Percentiles rank a stretch among this genome's conserved stretches.
Evolutionary conservation across 371 early-diverging fungal species (phyloP).

Genomic region (Quaeritorhiza haematococci): DNA sequence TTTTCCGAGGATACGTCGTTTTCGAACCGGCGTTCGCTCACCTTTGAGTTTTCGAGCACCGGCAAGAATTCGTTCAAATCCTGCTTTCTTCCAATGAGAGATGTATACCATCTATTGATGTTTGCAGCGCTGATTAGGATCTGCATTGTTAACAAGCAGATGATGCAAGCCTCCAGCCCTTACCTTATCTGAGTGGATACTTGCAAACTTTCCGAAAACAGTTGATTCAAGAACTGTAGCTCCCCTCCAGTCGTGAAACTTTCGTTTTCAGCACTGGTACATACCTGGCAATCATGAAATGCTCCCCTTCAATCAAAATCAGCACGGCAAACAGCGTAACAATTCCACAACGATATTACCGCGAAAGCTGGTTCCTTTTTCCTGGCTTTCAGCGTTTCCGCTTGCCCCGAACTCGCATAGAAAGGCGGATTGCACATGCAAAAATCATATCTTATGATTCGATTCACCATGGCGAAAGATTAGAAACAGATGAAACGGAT

Average conservation of each 20-base stretch:
- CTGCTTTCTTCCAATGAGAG: slow-evolving; percentile 53
- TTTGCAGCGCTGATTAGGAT: not conserved
- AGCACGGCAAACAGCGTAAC: not conserved
- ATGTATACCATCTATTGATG: slow-evolving; percentile 55
- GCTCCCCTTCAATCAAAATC: not conserved
- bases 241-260: slow-evolving; percentile 70
- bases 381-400: slow-evolving; percentile 28
- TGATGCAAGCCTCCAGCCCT: not conserved
- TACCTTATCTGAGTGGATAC: slow-evolving; percentile 31
- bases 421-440: slow-evolving; percentile 77
- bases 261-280: slow-evolving; percentile 52
- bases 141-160: not conserved
- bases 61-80: slow-evolving; percentile 39
- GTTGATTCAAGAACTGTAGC: slow-evolving; percentile 46
- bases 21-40: too few species aligned
- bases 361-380: slow-evolving; percentile 48
- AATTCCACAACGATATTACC: slow-evolving; percentile 18
- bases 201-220: slow-evolving; percentile 52
- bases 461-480: slow-evolving; percentile 6
- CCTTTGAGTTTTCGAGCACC: slow-evolving; percentile 29
- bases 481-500: slow-evolving; percentile 5
- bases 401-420: slow-evolving; percentile 44
- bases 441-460: slow-evolving; percentile 40
- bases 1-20: not conserved
- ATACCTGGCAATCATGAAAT: slow-evolving; percentile 28